Base-by-base conservation (phyloP, 345 rosid genomes). In the Linum usitatissimum region DNA sequence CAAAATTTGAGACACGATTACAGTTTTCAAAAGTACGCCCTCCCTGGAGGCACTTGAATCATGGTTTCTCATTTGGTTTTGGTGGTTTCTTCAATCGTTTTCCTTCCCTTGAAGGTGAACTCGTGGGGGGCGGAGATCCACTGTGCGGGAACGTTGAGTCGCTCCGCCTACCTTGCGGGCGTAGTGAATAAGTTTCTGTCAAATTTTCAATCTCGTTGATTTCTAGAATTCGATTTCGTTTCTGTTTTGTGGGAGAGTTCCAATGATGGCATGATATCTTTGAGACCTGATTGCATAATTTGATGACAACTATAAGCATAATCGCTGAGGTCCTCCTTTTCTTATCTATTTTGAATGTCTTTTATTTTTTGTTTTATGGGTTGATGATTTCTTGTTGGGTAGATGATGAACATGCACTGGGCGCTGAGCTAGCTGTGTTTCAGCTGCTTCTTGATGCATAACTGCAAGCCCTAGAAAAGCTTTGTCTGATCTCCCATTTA, bases 361-460 rank as follows among this genome's bases (percentile, higher is more conserved):
- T 13, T 4, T 6, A 1, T n/a, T 30, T 30, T 14, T 31, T 59
- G 13, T 13, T 58, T 13, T 9, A 9, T 13, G 30, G 6, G 6
- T 31, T 30, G n/a, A 17, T 5, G 1, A 39, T 3, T 59, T 10
- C 30, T 10, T 59, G 45, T 60, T 38, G n/a, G 23, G 57, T 65
- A 77, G 71, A 78, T 81, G 86, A 81, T 79, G 86, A 79, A 30
- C 21, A 72, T 76, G 86, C 86, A 79, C 86, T 81, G 86, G 86
- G 83, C 86, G 79, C 86, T 76, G 83, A 79, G 70, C 68, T 19
- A 71, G 64, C 68, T 70, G 70, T 39, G 31, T 4, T 0, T 6
- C 23, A 69, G 66, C 71, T 65, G 67, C 62, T 60, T 23, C 2
- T 70, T 79, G 83, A 75, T 75, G 81, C 73, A 79, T 9, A 67